Percentiles rank a stretch among this genome's conserved stretches.
These are phyloP conservation scores for Petunia hybrid DNA, from an alignment of 305 asterid species.

Conservation along the genomic window DNA sequence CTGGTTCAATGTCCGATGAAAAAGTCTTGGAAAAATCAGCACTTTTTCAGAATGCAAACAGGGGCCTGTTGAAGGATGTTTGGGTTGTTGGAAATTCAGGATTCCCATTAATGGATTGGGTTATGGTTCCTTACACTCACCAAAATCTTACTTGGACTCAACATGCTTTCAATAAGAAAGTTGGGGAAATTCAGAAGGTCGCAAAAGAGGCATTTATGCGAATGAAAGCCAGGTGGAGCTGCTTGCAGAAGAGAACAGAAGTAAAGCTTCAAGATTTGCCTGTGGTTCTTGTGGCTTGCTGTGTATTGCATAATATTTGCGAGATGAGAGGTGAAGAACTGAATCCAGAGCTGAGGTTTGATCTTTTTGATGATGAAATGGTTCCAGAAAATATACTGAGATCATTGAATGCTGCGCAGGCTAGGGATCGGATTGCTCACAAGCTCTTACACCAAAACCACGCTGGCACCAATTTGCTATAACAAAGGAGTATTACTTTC, in stretches of 20 bases:
- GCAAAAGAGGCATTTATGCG: constrained; percentile 56
- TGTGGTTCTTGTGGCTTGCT: constrained; percentile 63
- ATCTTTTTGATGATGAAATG: constrained; percentile 52
- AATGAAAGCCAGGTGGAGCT: constrained; percentile 65
- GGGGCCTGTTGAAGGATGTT: constrained; percentile 46
- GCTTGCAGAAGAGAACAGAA: constrained; percentile 61
- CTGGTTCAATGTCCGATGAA: constrained; percentile 64
- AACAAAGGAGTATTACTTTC: neutral
- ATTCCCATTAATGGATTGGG: constrained; percentile 58
- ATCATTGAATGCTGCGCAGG: constrained; percentile 49
- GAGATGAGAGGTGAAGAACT: constrained; percentile 59
- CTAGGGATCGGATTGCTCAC: constrained; percentile 59
- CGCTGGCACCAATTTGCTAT: constrained; percentile 38
- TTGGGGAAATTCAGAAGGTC: constrained; percentile 49
- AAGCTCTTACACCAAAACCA: constrained; percentile 53
- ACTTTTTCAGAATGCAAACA: constrained; percentile 50
- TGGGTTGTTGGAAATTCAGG: constrained; percentile 54
- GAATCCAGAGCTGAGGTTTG: constrained; percentile 44
- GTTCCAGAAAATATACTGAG: constrained; percentile 48
- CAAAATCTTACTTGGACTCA: constrained; percentile 59
- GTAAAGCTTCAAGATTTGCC: constrained; percentile 66
- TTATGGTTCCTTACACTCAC: constrained; percentile 56
- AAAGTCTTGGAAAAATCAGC: constrained; percentile 61
- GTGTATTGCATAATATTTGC: constrained; percentile 62
- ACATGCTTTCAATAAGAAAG: constrained; percentile 55